These are phyloP conservation scores for Chrysosphaeria jannelii DNA, from an alignment of 2,329 filamentous ascomycete species.

Conservation along the genomic window DNA sequence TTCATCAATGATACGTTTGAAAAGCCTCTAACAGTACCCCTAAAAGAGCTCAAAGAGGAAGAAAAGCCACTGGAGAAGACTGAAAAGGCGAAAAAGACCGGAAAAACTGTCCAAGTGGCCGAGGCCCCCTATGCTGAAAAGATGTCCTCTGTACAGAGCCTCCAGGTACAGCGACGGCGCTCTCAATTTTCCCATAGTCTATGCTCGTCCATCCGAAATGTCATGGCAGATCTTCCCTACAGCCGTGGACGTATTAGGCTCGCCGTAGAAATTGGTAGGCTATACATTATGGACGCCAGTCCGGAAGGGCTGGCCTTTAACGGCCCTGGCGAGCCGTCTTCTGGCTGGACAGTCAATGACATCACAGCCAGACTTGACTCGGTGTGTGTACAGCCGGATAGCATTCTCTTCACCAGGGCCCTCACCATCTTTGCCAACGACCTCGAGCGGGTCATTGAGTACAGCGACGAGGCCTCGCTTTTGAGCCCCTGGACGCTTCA, in stretches of 20 bases:
- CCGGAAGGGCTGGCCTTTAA: conserved; percentile 6
- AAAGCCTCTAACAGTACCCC: too few species aligned
- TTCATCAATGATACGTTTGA: too few species aligned
- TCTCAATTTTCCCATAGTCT: conserved; percentile 2
- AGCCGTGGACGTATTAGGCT: conserved; percentile 5
- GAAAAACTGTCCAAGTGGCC: too few species aligned
- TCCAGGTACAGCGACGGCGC: conserved; percentile 2
- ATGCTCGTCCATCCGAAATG: conserved; percentile 1
- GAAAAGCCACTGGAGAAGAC: neutral
- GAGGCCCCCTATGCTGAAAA: too few species aligned
- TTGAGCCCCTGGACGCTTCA: conserved; percentile 1
- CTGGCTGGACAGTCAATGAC: conserved; percentile 6
- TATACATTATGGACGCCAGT: conserved; percentile 5
- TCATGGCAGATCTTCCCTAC: conserved; percentile 5
- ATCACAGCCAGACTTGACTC: conserved; percentile 4
- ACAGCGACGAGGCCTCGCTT: neutral
- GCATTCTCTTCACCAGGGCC: conserved; percentile 7
- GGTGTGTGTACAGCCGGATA: conserved; percentile 2
- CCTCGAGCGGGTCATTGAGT: conserved; percentile 2
- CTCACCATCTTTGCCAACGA: conserved; percentile 7
- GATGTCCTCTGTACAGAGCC: too few species aligned
- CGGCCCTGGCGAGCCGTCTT: conserved; percentile 2
- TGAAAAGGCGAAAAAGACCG: too few species aligned
- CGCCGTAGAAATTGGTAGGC: conserved; percentile 7
- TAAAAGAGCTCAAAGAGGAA: too few species aligned